Evolutionary conservation across 2,329 filamentous ascomycete genomes (phyloP), one percentile per base, ranked within the genome.

Genomic region (Ilyonectria robusta): DNA sequence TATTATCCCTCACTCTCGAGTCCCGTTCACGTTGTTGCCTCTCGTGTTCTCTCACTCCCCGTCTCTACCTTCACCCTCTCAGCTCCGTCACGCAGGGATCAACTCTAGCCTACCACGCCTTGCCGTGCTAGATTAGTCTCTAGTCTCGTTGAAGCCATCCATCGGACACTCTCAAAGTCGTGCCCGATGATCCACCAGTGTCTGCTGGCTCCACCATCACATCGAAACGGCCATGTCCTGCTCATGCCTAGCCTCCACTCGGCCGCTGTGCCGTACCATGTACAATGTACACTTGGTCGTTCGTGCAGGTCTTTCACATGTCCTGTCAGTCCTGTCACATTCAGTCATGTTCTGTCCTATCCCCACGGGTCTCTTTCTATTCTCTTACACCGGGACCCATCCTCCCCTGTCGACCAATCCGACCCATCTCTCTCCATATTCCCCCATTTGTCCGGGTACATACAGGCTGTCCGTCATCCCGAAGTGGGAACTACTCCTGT

Each of bases 1-100:
- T 47, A 75, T 75, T 73, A 75, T 75, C 73, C 70, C 73, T 73
- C 70, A 73, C 69, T 62, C 53, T 71, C 59, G 42, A 54, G 35
- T 65, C 55, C 65, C 60, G 62, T 48, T 59, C 40, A 10, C 23
- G 53, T 29, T 58, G 37, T 61, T 31, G 29, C 44, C 54, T 35
- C 55, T 21, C 21, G 37, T 50, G 44, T 23, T 57, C 35, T 44
- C 44, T 29, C 51, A 60, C 59, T 19, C 50, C 59, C 59, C 19
- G 50, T 42, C 35, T 44, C 47, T 63, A 42, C 17, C 48, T 40
- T 31, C 56, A 54, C 54, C 53, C 58, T 46, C 44, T 42, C 19
- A 53, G 21, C 23, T 42, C 59, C 51, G 11, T 48, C 29, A 57
- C 10, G 13, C 42, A 35, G 35, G 48, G 56, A 48, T 47, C 53